A percentile compares a stretch with the other conserved stretches of the same genome.
These are phyloP conservation scores for Apiospora pterosperma DNA, from an alignment of 2,329 filamentous ascomycete species.

Conservation along the genomic window DNA sequence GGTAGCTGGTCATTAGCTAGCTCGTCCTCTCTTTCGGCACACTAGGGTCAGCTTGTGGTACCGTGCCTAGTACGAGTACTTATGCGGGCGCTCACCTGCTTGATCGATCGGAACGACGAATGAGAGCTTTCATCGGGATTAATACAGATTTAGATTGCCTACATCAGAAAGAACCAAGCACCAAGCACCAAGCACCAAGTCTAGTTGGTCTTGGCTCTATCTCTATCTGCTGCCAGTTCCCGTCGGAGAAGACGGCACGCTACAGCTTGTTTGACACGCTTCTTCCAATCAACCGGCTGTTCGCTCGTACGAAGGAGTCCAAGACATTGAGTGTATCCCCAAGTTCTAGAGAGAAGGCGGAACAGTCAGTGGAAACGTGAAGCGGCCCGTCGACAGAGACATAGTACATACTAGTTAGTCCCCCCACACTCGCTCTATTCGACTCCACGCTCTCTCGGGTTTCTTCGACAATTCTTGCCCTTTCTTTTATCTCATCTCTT, in stretches of 20 bases:
- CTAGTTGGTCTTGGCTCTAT: neutral
- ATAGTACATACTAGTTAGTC: constrained; percentile 12
- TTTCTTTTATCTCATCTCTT: constrained; percentile 9
- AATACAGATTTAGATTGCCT: neutral
- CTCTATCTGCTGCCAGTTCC: constrained; percentile 5
- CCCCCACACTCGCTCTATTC: constrained; percentile 13
- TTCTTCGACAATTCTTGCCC: constrained; percentile 17
- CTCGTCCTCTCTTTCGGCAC: neutral
- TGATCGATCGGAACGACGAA: constrained; percentile 5
- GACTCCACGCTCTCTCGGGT: constrained; percentile 5
- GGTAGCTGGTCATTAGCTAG: neutral
- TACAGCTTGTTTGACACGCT: constrained; percentile 18
- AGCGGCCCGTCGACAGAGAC: neutral
- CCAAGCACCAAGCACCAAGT: neutral
- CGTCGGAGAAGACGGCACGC: constrained; percentile 17
- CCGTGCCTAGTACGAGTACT: constrained; percentile 2
- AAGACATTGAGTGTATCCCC: constrained; percentile 21
- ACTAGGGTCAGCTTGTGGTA: neutral
- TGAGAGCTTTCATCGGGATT: neutral
- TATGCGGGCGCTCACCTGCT: constrained; percentile 6
- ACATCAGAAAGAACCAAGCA: neutral
- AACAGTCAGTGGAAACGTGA: neutral
- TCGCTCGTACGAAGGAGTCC: constrained; percentile 17
- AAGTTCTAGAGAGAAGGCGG: constrained; percentile 15
- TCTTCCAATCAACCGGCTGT: constrained; percentile 20